Conservation (phyloP, 805 yeast genomes). For the Nakazawaea populi region DNA sequence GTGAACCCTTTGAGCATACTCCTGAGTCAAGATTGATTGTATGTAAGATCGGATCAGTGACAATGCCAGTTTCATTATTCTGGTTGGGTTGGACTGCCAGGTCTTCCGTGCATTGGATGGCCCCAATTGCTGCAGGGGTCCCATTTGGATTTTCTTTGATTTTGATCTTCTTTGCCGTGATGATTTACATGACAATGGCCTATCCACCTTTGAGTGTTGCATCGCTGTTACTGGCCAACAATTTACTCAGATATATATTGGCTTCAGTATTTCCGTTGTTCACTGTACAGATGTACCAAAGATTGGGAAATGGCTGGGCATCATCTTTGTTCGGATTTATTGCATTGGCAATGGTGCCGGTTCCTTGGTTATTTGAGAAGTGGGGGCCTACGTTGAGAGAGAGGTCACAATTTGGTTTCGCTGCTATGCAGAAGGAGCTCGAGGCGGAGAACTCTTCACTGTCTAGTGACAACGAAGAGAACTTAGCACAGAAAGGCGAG, state of each 20-base stretch:
- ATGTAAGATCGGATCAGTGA: conserved; percentile 62
- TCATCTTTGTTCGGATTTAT: conserved; percentile 60
- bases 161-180: conserved; percentile 62
- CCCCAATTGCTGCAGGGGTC: conserved; percentile 69
- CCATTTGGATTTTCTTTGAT: conserved; percentile 74
- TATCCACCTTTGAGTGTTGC: conserved; percentile 77
- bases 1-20: conserved; percentile 44
- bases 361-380: conserved; percentile 62
- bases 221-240: conserved; percentile 87
- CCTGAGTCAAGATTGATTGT: conserved; percentile 59
- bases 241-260: conserved; percentile 64
- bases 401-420: conserved; percentile 54
- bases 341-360: conserved; percentile 65
- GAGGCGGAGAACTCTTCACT: conserved; percentile 7
- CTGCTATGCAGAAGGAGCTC: conserved; percentile 38
- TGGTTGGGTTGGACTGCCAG: conserved; percentile 82
- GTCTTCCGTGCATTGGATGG: conserved; percentile 63
- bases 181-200: conserved; percentile 62
- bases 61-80: conserved; percentile 62
- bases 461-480: not conserved
- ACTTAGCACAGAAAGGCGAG: not conserved
- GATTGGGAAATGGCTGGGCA: conserved; percentile 76
- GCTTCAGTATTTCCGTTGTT: conserved; percentile 83
- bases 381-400: conserved; percentile 55
- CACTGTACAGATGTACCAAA: conserved; percentile 76